These are phyloP conservation scores for Reutealis trisperma DNA, from an alignment of 345 rosid species.

Conservation along the genomic window DNA sequence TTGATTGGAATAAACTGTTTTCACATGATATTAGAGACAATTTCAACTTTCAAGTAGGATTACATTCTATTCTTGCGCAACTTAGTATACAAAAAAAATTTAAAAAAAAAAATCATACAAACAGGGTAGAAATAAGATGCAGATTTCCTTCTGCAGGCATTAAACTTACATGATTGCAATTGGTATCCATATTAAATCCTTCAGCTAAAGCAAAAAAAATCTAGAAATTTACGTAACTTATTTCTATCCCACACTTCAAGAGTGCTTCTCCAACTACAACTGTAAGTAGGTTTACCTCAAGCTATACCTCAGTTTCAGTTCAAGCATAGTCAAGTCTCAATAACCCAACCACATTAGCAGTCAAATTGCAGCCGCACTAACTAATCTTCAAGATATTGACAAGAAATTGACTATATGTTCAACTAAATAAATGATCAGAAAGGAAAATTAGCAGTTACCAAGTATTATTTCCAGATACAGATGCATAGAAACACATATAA, in stretches of 20 bases:
- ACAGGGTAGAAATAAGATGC: not conserved
- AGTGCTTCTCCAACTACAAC: not conserved
- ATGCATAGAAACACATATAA: not conserved
- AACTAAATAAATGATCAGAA: not conserved
- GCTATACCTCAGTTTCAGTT: not conserved
- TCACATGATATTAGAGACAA: not conserved
- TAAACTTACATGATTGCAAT: not conserved
- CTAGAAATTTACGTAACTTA: not conserved
- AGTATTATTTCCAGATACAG: not conserved
- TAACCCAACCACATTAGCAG: not conserved
- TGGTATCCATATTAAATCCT: not conserved
- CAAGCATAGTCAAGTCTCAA: conserved; percentile 4
- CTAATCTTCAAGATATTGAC: not conserved
- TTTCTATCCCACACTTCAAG: not conserved
- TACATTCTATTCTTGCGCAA: not conserved
- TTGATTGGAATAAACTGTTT: too few species aligned
- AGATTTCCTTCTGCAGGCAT: not conserved
- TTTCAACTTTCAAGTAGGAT: not conserved
- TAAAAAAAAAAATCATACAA: not conserved
- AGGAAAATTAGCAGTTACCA: conserved; percentile 2
- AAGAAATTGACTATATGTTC: not conserved
- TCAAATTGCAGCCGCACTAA: not conserved
- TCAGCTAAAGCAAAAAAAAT: not conserved
- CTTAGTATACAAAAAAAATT: not conserved
- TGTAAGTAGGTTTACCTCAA: not conserved